Percentiles rank a stretch among this genome's conserved stretches.
Conservation (phyloP, 257 asterid genomes). For the Solanum chiquidenum region DNA sequence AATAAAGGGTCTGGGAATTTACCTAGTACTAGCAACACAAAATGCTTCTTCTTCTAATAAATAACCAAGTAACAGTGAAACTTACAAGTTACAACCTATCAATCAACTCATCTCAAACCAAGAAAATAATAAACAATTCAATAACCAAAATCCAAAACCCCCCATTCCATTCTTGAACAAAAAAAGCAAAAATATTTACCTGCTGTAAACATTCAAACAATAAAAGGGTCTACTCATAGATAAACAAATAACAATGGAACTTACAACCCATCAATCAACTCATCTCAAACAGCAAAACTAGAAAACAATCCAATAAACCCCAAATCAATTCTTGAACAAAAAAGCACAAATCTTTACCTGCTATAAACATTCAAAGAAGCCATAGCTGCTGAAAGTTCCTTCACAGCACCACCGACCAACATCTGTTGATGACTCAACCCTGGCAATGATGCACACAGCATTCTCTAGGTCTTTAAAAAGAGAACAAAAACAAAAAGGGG, state of each 20-base stretch:
- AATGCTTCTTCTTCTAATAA: constrained; percentile 31
- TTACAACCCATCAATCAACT: background rate
- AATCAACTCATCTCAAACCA: background rate
- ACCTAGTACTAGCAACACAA: constrained; percentile 32
- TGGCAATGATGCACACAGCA: constrained; percentile 39
- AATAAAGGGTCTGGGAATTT: constrained; percentile 50
- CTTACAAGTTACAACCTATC: background rate
- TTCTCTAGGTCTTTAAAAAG: constrained; percentile 7
- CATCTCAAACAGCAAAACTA: background rate
- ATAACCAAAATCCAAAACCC: background rate
- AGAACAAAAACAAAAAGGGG: background rate
- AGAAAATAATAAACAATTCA: background rate
- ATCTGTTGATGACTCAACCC: constrained; percentile 26
- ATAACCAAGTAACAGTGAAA: constrained; percentile 5
- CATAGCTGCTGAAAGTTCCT: constrained; percentile 23
- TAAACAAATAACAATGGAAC: constrained; percentile 7
- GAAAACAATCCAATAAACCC: constrained; percentile 2
- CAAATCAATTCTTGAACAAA: constrained; percentile 1
- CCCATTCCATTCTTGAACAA: constrained; percentile 4
- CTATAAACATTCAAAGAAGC: constrained; percentile 22
- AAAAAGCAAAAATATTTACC: constrained; percentile 30
- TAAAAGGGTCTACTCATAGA: constrained; percentile 8
- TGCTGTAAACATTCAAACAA: constrained; percentile 26
- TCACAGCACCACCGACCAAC: constrained; percentile 15
- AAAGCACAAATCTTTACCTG: constrained; percentile 38